phyloP scores from a whole-genome alignment of 1,284 basidiomycete species.

The Irpex sp. region DNA sequence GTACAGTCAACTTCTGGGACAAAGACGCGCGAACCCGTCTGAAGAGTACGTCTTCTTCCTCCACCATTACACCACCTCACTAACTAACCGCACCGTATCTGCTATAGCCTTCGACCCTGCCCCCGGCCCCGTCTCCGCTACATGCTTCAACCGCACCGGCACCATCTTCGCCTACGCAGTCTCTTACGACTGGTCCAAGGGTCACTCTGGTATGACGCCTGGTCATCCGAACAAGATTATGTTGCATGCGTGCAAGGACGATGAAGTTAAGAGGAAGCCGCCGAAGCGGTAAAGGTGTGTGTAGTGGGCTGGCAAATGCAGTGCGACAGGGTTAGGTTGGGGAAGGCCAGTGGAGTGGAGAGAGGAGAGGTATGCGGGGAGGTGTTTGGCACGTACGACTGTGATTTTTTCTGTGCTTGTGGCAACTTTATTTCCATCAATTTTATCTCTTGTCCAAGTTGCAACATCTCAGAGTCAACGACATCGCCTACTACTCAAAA shows the following conservation, averaged over 20 bases:
- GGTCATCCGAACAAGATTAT: slow-evolving; percentile 83
- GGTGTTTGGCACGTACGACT: too few relatives aligned
- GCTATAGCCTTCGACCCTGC: slow-evolving; percentile 62
- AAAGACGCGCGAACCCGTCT: slow-evolving; percentile 87
- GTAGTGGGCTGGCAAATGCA: background rate
- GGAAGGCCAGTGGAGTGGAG: too few relatives aligned
- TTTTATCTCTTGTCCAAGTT: too few relatives aligned
- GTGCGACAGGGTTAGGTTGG: too few relatives aligned
- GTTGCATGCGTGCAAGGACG: slow-evolving; percentile 88
- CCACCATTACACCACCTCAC: background rate
- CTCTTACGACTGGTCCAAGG: slow-evolving; percentile 90
- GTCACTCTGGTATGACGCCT: slow-evolving; percentile 83
- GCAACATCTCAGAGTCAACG: too few relatives aligned
- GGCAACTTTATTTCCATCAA: too few relatives aligned
- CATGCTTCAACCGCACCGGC: slow-evolving; percentile 82
- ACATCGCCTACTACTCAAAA: too few relatives aligned
- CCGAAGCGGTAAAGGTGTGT: slow-evolving; percentile 27
- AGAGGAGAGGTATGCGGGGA: too few relatives aligned
- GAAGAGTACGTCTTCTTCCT: slow-evolving; percentile 58
- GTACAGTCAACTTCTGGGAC: slow-evolving; percentile 87
- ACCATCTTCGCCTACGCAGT: slow-evolving; percentile 89
- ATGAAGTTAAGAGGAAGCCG: slow-evolving; percentile 77
- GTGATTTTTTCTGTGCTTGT: too few relatives aligned
- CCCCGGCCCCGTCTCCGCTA: slow-evolving; percentile 68
- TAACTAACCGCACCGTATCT: background rate